phyloP scores from a whole-genome alignment of 192 early-diverging fungal species.

The Backusella westeae region DNA sequence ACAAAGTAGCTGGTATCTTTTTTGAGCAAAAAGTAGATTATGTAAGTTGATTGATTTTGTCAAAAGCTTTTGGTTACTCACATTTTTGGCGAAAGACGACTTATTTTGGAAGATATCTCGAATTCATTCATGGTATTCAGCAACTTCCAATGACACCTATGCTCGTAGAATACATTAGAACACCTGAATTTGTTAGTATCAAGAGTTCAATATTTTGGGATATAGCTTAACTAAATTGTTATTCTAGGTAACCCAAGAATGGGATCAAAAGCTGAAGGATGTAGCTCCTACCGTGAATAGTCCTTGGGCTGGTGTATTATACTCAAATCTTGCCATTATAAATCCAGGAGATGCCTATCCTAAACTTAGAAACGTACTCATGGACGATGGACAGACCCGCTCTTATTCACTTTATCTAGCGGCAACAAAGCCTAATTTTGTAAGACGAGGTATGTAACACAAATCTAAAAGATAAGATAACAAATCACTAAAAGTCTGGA shows the following conservation, averaged over 20 bases:
- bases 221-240: not conserved
- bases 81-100: conserved; percentile 25
- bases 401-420: conserved; percentile 37
- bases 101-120: conserved; percentile 37
- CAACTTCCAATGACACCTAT: conserved; percentile 41
- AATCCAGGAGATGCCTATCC: conserved; percentile 31
- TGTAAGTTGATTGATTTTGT: conserved; percentile 21
- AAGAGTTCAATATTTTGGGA: not conserved
- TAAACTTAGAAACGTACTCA: conserved; percentile 16
- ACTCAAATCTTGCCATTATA: conserved; percentile 33
- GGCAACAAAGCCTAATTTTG: conserved; percentile 27
- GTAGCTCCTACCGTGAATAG: conserved; percentile 5
- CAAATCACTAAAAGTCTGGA: not conserved
- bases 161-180: conserved; percentile 28
- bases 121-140: conserved; percentile 41
- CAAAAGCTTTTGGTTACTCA: not conserved
- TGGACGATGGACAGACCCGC: conserved; percentile 36
- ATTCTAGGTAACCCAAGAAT: conserved; percentile 35
- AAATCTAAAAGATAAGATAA: not conserved
- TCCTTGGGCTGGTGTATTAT: conserved; percentile 33
- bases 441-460: conserved; percentile 14
- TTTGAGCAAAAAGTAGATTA: conserved; percentile 40
- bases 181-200: conserved; percentile 30
- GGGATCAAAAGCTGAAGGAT: conserved; percentile 26
- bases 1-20: conserved; percentile 36